A percentile compares a stretch with the other conserved stretches of the same genome.
phyloP scores from a whole-genome alignment of 2,329 filamentous ascomycete genomes.

The Delphinella strobiligena region DNA sequence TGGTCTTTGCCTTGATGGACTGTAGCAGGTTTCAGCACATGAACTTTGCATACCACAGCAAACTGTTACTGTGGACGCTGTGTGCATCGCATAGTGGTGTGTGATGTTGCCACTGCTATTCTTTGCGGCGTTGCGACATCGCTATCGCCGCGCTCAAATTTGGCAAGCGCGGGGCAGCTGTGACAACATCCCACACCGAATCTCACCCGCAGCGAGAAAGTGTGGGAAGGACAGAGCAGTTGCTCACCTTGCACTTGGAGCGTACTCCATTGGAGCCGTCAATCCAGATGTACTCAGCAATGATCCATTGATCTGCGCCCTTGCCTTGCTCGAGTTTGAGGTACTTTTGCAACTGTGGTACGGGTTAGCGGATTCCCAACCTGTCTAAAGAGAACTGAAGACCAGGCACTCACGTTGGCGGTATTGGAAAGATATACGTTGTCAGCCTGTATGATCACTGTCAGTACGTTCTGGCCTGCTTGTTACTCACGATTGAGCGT shows the following conservation, averaged over 20 bases:
- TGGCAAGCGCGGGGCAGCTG: background rate
- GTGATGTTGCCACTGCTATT: background rate
- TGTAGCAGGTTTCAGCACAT: background rate
- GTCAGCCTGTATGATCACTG: constrained; percentile 20
- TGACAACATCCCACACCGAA: background rate
- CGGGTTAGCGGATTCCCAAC: constrained; percentile 8
- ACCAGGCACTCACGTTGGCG: constrained; percentile 29
- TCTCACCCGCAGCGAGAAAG: background rate
- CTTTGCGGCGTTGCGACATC: background rate
- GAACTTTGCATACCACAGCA: background rate
- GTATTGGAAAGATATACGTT: constrained; percentile 34
- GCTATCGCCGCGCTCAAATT: background rate
- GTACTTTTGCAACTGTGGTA: constrained; percentile 73
- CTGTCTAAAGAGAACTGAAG: constrained; percentile 2
- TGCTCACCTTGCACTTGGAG: constrained; percentile 89
- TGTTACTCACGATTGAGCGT: no score
- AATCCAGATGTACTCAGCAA: constrained; percentile 97
- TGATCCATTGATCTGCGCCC: constrained; percentile 35
- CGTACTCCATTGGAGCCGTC: constrained; percentile 72
- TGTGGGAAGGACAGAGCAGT: background rate
- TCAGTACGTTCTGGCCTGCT: constrained; percentile 2
- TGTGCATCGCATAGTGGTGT: background rate
- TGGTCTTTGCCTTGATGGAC: constrained; percentile 17
- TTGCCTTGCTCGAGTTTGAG: constrained; percentile 78
- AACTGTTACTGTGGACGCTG: background rate